A percentile compares a stretch with the other conserved stretches of the same genome.
Evolutionary conservation across 169 alveolate genomes (phyloP).

Genomic region (Eimeria acervulina): DNA sequence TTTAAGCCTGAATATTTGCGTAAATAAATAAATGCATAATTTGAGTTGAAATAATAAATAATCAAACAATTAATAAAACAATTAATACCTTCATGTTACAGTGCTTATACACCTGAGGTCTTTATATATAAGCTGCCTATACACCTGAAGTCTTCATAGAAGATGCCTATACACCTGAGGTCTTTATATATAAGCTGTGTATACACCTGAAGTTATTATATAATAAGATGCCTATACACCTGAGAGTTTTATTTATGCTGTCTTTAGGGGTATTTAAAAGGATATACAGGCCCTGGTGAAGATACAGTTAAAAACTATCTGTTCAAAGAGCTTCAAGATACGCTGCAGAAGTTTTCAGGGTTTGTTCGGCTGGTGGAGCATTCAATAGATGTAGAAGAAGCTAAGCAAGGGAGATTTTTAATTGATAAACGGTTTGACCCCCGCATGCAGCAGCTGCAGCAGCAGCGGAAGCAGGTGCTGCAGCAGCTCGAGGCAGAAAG

Average conservation of each 20-base stretch:
- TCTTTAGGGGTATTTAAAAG: constrained; percentile 11
- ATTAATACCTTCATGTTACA: no score
- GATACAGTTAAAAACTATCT: constrained; percentile 18
- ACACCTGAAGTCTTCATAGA: no score
- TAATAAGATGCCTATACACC: background rate
- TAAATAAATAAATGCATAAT: no score
- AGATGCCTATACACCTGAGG: no score
- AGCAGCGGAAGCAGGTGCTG: no score
- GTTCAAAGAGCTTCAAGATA: constrained; percentile 12
- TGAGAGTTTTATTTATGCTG: background rate
- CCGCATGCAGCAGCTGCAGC: no score
- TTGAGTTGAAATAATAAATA: background rate
- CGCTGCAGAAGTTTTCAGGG: constrained; percentile 90
- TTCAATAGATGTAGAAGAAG: constrained; percentile 95
- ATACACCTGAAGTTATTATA: background rate
- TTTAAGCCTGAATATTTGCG: no score
- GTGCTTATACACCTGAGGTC: no score
- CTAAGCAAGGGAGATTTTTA: constrained; percentile 94
- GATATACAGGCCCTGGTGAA: constrained; percentile 44
- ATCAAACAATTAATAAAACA: background rate
- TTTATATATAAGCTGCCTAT: no score
- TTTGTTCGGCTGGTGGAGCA: constrained; percentile 95
- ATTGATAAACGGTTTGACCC: constrained; percentile 89
- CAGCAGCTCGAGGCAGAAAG: constrained; percentile 93
- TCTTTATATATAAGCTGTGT: no score